phyloP scores from a whole-genome alignment of 352 stramenopile genomes.

The Pythium aphanidermatum region DNA sequence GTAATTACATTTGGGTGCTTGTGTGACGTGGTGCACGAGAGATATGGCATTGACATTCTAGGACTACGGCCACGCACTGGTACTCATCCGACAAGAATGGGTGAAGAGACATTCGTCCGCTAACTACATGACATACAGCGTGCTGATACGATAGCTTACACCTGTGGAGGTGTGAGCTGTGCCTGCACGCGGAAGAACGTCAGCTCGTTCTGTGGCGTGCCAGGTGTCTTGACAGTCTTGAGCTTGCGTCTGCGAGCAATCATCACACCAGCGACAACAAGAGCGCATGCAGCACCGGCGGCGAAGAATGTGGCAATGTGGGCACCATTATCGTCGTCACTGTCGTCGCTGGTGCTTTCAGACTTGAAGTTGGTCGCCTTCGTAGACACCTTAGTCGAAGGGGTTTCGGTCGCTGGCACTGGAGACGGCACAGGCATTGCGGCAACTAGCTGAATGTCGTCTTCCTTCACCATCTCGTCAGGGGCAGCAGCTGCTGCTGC shows the following conservation, averaged over 20 bases:
- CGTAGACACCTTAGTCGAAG: neutral
- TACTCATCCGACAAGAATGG: too few relatives aligned
- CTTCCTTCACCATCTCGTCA: neutral
- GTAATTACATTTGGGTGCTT: neutral
- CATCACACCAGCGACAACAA: constrained; percentile 19
- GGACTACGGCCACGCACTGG: too few relatives aligned
- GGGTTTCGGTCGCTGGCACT: neutral
- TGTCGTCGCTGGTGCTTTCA: neutral
- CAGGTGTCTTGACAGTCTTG: constrained; percentile 17
- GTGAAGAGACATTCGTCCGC: too few relatives aligned
- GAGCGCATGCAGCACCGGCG: constrained; percentile 14
- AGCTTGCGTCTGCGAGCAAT: constrained; percentile 17
- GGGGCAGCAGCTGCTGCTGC: neutral
- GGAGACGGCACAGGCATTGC: neutral
- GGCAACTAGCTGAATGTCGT: neutral
- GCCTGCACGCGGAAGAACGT: constrained; percentile 34
- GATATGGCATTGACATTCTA: too few relatives aligned
- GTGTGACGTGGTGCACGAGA: constrained; percentile 2
- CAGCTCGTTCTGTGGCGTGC: constrained; percentile 25
- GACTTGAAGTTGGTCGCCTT: constrained; percentile 17
- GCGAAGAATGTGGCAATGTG: constrained; percentile 11
- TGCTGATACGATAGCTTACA: constrained; percentile 9
- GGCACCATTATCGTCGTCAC: constrained; percentile 1
- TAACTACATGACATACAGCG: neutral
- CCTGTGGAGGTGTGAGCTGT: constrained; percentile 25